These are phyloP conservation scores for Centrapalus pauciflorus DNA, from an alignment of 129 eudicot genomes.

Conservation along the genomic window DNA sequence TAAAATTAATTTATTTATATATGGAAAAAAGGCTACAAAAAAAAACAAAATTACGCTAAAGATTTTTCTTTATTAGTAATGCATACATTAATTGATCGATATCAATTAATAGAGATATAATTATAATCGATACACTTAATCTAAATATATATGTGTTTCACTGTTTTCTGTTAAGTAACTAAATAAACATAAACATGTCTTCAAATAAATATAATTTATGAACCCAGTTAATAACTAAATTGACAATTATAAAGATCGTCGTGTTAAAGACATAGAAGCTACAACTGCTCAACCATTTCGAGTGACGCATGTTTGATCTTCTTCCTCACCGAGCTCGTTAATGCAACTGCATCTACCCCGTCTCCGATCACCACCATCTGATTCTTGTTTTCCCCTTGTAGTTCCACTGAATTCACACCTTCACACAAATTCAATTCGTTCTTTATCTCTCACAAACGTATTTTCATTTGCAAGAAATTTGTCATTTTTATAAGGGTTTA, in stretches of 20 bases:
- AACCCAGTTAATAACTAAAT: neutral
- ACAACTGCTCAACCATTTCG: slow-evolving; percentile 21
- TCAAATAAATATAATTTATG: neutral
- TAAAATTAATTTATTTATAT: no score
- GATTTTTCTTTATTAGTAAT: no score
- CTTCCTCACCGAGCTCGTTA: slow-evolving; percentile 24
- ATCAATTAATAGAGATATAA: no score
- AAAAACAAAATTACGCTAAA: no score
- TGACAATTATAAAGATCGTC: neutral
- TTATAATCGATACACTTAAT: neutral
- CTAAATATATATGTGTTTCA: neutral
- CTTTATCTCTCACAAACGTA: neutral
- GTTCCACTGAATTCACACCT: slow-evolving; percentile 31
- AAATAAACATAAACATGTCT: no score
- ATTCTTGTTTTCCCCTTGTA: slow-evolving; percentile 28
- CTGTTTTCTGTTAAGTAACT: no score
- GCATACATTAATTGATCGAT: no score
- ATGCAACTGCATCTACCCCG: slow-evolving; percentile 23
- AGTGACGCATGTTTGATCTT: slow-evolving; percentile 26
- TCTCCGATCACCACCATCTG: slow-evolving; percentile 35
- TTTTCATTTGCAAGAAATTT: neutral
- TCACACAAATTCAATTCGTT: neutral
- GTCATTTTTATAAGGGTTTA: neutral
- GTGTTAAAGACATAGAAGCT: neutral
- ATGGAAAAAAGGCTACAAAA: no score